Evolutionary conservation across 1,284 basidiomycete species (phyloP), one percentile per base, ranked within the genome.

Genomic region (Testicularia cyperi): DNA sequence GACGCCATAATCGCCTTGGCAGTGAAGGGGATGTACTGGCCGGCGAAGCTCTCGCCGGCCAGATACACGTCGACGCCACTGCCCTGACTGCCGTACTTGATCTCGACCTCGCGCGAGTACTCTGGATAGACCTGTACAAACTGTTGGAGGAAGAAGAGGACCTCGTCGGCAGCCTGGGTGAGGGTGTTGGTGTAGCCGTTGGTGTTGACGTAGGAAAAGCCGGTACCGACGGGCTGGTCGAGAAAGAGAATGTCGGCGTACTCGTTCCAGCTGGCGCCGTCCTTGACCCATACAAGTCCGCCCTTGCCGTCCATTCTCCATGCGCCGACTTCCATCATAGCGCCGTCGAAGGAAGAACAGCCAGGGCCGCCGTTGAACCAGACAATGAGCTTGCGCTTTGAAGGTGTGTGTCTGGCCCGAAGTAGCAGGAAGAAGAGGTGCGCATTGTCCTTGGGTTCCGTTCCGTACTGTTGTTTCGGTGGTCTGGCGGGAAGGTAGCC

Each of bases 311-410:
- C 87, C 64, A 86, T 60, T 16, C 68, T 48, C 44, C 92, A 94
- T 4, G 94, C 92, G 0, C 94, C 94, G 16, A 94, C 82, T 73
- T 99, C 94, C 92, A 99, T 95, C 85, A 99, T 87, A 24, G 92
- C 82, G 5, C 94, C 94, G 70, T 98, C 94, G 74, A 98, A 96
- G 3, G 88, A 92, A 0, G 91, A 95, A 77, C 94, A 98, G 27
- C 95, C 94, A 15, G 90, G 92, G 15, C 89, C 94, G 30, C 90
- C 92, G 78, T 97, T 97, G 76, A 96, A 90, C 94, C 94, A 98
- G 72, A 97, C 89, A 70, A 97, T 83, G 12, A 96, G 79, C 23
- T 92, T 82, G 72, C 92, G 86, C 77, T 84, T 89, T 69, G 94
- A 91, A 10, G 92, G 90, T 8, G 82, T 82, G 55, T 90, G 83